phyloP scores from a whole-genome alignment of 192 early-diverging fungal genomes.

The Oehlia diaphana region DNA sequence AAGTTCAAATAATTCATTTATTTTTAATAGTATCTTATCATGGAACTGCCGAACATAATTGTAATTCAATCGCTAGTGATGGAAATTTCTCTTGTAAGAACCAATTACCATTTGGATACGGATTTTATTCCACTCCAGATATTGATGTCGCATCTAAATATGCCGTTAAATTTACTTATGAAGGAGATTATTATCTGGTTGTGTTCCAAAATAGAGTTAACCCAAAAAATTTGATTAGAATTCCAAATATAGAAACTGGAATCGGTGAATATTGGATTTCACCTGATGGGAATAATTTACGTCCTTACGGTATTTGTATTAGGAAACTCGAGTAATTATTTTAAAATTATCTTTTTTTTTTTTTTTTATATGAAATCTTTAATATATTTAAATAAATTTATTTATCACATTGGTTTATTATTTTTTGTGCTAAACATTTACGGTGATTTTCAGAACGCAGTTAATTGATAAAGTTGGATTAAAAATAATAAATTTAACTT shows the following conservation, averaged over 20 bases:
- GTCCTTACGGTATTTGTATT: conserved; percentile 28
- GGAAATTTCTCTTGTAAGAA: conserved; percentile 21
- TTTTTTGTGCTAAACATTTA: too few relatives aligned
- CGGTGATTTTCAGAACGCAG: too few relatives aligned
- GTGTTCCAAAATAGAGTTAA: conserved; percentile 25
- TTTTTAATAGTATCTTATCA: conserved; percentile 22
- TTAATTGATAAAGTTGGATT: too few relatives aligned
- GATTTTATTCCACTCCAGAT: conserved; percentile 22
- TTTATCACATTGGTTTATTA: too few relatives aligned
- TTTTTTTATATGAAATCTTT: too few relatives aligned
- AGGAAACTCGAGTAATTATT: not conserved
- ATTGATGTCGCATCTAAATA: not conserved
- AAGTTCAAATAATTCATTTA: too few relatives aligned
- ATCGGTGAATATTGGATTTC: conserved; percentile 24
- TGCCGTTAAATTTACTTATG: not conserved
- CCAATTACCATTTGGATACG: not conserved
- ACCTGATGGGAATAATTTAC: not conserved
- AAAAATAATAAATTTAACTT: too few relatives aligned
- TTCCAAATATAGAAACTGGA: not conserved
- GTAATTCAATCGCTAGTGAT: not conserved
- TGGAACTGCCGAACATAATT: conserved; percentile 11
- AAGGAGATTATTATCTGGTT: not conserved
- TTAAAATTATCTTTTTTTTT: too few relatives aligned
- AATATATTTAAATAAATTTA: too few relatives aligned
- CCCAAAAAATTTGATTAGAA: not conserved